Conservation (phyloP, 768 basidiomycete genomes). For the Tubosaeta sp. region DNA sequence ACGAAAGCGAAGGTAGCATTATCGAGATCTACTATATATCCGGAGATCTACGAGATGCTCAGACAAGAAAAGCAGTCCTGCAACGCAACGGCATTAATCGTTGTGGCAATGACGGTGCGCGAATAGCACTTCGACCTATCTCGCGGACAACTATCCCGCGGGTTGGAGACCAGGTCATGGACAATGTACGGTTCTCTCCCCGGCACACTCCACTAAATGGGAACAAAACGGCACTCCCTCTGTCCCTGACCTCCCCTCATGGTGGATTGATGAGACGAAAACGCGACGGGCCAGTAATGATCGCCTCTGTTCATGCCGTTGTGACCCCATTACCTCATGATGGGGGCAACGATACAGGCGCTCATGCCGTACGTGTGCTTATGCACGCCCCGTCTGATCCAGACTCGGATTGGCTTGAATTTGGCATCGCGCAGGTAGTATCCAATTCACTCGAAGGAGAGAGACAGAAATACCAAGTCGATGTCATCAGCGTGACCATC, state of each 20-base stretch:
- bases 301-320: slow-evolving; percentile 51
- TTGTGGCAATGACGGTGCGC: slow-evolving; percentile 58
- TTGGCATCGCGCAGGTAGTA: slow-evolving; percentile 55
- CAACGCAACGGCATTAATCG: slow-evolving; percentile 56
- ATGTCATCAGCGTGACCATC: slow-evolving; percentile 51
- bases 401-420: slow-evolving; percentile 74
- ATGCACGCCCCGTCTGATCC: slow-evolving; percentile 53
- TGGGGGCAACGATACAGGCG: slow-evolving; percentile 30
- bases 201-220: slow-evolving; percentile 19
- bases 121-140: slow-evolving; percentile 48
- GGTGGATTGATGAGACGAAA: slow-evolving; percentile 36
- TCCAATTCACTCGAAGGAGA: slow-evolving; percentile 15
- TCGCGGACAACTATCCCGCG: slow-evolving; percentile 23
- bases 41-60: slow-evolving; percentile 55
- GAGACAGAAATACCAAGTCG: slow-evolving; percentile 39
- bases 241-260: slow-evolving; percentile 14
- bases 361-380: slow-evolving; percentile 57
- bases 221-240: slow-evolving; percentile 12
- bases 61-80: slow-evolving; percentile 60
- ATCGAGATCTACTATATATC: slow-evolving; percentile 62
- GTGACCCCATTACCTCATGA: slow-evolving; percentile 47
- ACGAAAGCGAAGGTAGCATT: slow-evolving; percentile 47
- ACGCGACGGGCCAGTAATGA: slow-evolving; percentile 56
- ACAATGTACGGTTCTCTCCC: slow-evolving; percentile 19
- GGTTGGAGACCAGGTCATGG: slow-evolving; percentile 17